Evolutionary conservation across 2,329 filamentous ascomycete species (phyloP), one percentile per base, ranked within the genome.

Genomic region (Cladosporium sp.): DNA sequence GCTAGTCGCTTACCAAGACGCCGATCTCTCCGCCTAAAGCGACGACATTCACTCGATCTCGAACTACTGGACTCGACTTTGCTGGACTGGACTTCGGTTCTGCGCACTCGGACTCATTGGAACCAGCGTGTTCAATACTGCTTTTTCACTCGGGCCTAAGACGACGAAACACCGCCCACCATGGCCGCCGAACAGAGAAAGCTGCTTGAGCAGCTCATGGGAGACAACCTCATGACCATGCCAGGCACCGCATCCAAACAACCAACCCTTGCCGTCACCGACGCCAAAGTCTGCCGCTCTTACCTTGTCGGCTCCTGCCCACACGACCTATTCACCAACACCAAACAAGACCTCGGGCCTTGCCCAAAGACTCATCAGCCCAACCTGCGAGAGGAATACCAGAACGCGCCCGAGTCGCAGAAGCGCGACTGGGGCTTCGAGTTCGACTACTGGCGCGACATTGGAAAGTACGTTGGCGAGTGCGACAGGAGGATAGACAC

Each of bases 301-400:
- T 98, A 94, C 79, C 87, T 99, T 59, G 93, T 88, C 69, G 95
- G 95, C 73, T 96, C 92, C 67, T 99, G 95, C 79, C 95, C 95
- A 0, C 94, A 98, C 84, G 95, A 99, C 78, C 92, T 99, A 76
- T 99, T 99, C 86, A 99, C 94, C 71, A 99, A 99, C 82, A 99
- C 95, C 55, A 98, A 97, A 83, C 93, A 98, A 85, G 95, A 99
- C 78, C 87, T 98, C 38, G 95, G 95, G 2, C 87, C 88, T 0
- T 99, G 95, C 76, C 87, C 92, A 59, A 95, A 94, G 77, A 86
- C 94, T 30, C 95, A 99, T 81, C 91, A 88, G 59, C 93, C 97
- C 77, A 88, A 88, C 14, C 85, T 98, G 71, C 97, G 97, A 80
- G 84, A 89, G 58, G 93, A 99, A 78, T 99, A 95, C 79, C 91